Evolutionary conservation across 1,284 basidiomycete species (phyloP).

Genomic region (Cutaneotrichosporon cutaneum): DNA sequence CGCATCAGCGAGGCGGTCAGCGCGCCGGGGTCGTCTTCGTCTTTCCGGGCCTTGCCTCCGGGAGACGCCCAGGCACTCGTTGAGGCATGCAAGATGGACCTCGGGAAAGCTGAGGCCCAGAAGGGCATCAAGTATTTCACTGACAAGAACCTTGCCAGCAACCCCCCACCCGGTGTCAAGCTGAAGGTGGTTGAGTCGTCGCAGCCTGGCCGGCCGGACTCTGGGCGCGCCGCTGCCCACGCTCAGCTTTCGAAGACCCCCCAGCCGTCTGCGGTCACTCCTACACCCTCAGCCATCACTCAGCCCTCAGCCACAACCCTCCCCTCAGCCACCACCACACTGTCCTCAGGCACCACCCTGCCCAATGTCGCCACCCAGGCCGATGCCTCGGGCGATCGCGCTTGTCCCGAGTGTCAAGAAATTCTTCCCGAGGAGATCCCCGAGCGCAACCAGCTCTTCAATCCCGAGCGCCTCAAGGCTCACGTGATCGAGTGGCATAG

Average conservation of each 20-base stretch:
- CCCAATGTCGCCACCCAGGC: no score
- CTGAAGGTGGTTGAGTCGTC: not conserved
- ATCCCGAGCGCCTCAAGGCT: not conserved
- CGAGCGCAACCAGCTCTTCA: not conserved
- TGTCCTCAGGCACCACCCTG: no score
- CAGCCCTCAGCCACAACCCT: not conserved
- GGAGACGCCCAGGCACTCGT: no score
- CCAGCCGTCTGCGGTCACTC: not conserved
- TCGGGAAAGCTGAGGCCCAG: not conserved
- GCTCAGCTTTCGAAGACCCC: no score
- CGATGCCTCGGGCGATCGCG: no score
- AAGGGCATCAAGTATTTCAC: not conserved
- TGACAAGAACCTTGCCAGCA: not conserved
- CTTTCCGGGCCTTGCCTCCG: not conserved
- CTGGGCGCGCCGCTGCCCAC: no score
- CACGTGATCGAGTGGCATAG: not conserved
- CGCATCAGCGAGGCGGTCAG: not conserved
- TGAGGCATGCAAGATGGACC: not conserved
- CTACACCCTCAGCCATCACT: not conserved
- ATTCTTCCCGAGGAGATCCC: not conserved
- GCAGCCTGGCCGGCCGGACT: no score
- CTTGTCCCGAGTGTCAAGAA: not conserved
- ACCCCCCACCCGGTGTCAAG: not conserved
- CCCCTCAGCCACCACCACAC: not conserved
- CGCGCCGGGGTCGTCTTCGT: not conserved